Evolutionary conservation across 345 rosid species (phyloP).

Genomic region (Citrus trifoliata): DNA sequence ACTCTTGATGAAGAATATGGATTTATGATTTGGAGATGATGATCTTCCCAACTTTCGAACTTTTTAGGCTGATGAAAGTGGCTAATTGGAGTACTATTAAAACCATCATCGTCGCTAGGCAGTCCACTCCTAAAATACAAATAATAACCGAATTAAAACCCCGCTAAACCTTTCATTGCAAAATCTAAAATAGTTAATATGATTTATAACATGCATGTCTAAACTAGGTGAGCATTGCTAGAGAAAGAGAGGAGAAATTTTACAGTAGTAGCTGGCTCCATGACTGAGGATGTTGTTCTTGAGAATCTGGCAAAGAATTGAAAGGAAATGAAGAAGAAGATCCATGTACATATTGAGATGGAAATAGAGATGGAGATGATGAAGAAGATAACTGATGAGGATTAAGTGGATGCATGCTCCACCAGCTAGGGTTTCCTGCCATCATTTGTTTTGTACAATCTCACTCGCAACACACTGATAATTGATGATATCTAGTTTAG

Average conservation of each 20-base stretch:
- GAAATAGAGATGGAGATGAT: constrained; percentile 29
- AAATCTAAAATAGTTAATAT: background rate
- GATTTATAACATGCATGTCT: too few species aligned
- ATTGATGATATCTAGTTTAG: background rate
- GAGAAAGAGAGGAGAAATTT: background rate
- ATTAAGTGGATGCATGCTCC: constrained; percentile 58
- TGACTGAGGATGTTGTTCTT: constrained; percentile 46
- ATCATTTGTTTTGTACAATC: constrained; percentile 41
- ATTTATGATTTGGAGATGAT: constrained; percentile 27
- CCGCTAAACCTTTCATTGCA: background rate
- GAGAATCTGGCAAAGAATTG: constrained; percentile 30
- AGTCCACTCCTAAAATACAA: constrained; percentile 35
- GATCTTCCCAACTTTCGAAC: constrained; percentile 37
- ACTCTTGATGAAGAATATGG: constrained; percentile 9
- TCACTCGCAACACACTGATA: background rate
- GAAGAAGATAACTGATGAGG: constrained; percentile 34
- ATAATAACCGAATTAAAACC: background rate
- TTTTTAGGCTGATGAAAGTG: constrained; percentile 26
- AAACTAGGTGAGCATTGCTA: too few species aligned
- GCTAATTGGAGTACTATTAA: constrained; percentile 1
- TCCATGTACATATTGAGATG: constrained; percentile 43
- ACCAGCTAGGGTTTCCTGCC: constrained; percentile 76
- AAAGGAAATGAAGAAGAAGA: constrained; percentile 36
- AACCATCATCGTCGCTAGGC: constrained; percentile 36
- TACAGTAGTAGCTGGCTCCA: constrained; percentile 65